A percentile compares a stretch with the other conserved stretches of the same genome.
These are phyloP conservation scores for Diaporthe sp. DNA, from an alignment of 2,329 filamentous ascomycete species.

Conservation along the genomic window DNA sequence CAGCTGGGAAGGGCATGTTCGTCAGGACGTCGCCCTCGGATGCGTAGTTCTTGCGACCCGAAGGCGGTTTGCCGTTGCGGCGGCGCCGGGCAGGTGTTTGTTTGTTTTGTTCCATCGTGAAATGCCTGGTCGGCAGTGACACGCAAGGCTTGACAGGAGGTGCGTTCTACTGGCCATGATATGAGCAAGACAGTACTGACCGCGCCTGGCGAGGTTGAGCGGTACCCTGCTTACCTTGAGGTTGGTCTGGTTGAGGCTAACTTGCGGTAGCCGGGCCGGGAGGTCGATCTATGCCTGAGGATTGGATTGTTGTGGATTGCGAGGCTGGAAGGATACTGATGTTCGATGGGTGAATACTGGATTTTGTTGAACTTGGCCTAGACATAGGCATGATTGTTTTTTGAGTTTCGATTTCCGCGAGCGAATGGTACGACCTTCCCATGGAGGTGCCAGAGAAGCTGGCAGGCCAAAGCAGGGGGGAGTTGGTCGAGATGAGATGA, in stretches of 20 bases:
- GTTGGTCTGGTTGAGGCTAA: slow-evolving; percentile 32
- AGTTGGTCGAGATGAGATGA: slow-evolving; percentile 37
- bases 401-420: slow-evolving; percentile 29
- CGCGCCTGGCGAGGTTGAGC: not conserved
- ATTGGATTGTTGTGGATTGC: slow-evolving; percentile 26
- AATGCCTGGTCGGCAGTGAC: not conserved
- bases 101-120: slow-evolving; percentile 54
- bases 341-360: slow-evolving; percentile 39
- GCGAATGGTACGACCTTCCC: slow-evolving; percentile 40
- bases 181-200: slow-evolving; percentile 22
- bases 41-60: slow-evolving; percentile 68
- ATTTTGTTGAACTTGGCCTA: slow-evolving; percentile 37
- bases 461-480: slow-evolving; percentile 37
- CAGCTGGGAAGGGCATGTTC: slow-evolving; percentile 54
- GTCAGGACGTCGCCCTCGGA: slow-evolving; percentile 68
- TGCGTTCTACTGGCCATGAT: slow-evolving; percentile 5
- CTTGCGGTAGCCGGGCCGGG: slow-evolving; percentile 32
- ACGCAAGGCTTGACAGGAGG: slow-evolving; percentile 1
- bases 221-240: slow-evolving; percentile 17
- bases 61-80: slow-evolving; percentile 54
- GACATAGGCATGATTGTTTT: slow-evolving; percentile 39
- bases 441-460: slow-evolving; percentile 34
- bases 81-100: slow-evolving; percentile 58
- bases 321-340: slow-evolving; percentile 39
- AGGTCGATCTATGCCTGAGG: slow-evolving; percentile 37